phyloP scores from a whole-genome alignment of 257 asterid species.

The Salvia rosmarinus region DNA sequence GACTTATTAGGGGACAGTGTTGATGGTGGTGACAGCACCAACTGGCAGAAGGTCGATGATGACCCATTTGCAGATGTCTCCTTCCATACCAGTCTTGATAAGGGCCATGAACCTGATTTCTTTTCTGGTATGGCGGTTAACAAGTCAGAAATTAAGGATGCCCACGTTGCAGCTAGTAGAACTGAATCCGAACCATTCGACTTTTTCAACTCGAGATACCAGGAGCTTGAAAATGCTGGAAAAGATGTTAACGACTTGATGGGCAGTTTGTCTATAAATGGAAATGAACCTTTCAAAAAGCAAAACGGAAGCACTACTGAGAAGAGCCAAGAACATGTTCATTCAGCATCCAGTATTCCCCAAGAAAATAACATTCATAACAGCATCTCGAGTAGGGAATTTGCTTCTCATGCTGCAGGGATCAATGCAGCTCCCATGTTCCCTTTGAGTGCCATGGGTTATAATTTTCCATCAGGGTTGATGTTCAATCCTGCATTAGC shows the following conservation, averaged over 20 bases:
- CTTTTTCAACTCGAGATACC: slow-evolving; percentile 55
- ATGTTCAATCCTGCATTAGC: slow-evolving; percentile 70
- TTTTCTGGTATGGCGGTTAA: slow-evolving; percentile 67
- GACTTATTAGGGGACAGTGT: slow-evolving; percentile 70
- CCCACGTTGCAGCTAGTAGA: slow-evolving; percentile 40
- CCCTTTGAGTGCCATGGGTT: slow-evolving; percentile 66
- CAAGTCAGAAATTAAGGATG: slow-evolving; percentile 47
- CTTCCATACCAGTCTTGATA: slow-evolving; percentile 58
- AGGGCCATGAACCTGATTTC: slow-evolving; percentile 56
- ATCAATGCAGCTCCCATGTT: slow-evolving; percentile 55
- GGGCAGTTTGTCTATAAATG: slow-evolving; percentile 59
- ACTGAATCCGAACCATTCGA: slow-evolving; percentile 65
- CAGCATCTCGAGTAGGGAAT: slow-evolving; percentile 50
- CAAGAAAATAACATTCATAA: slow-evolving; percentile 45
- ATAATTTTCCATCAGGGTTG: slow-evolving; percentile 67
- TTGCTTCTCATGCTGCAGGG: slow-evolving; percentile 63
- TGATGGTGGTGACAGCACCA: slow-evolving; percentile 41
- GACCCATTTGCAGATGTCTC: slow-evolving; percentile 98
- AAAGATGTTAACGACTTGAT: slow-evolving; percentile 61
- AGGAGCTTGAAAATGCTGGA: slow-evolving; percentile 41
- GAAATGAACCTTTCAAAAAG: slow-evolving; percentile 45
- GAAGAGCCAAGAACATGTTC: slow-evolving; percentile 36
- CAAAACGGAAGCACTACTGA: slow-evolving; percentile 48
- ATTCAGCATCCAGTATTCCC: slow-evolving; percentile 41
- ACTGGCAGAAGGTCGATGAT: slow-evolving; percentile 57